Percentiles rank a stretch among this genome's conserved stretches.
Evolutionary conservation across 2,329 filamentous ascomycete species (phyloP).

Genomic region (Alternaria ethzedia): DNA sequence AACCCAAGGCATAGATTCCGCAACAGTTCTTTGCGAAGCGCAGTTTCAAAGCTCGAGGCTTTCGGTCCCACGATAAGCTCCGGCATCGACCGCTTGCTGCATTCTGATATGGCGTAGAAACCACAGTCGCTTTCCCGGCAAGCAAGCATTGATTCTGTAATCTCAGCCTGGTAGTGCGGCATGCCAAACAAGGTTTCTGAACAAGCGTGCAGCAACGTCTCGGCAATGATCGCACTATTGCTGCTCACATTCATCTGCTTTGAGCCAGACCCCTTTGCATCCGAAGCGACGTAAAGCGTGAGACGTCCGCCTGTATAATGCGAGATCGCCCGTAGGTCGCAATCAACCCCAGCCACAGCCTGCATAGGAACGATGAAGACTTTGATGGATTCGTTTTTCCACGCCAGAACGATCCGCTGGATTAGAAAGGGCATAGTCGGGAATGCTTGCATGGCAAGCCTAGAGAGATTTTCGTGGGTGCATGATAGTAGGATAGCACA

Average conservation of each 20-base stretch:
- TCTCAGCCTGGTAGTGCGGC: slow-evolving; percentile 39
- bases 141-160: slow-evolving; percentile 42
- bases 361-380: slow-evolving; percentile 46
- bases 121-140: slow-evolving; percentile 27
- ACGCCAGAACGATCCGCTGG: slow-evolving; percentile 38
- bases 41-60: slow-evolving; percentile 26
- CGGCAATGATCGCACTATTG: slow-evolving; percentile 42
- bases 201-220: slow-evolving; percentile 45
- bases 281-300: slow-evolving; percentile 42
- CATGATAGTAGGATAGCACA: slow-evolving; percentile 51
- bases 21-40: slow-evolving; percentile 54
- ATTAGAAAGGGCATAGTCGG: slow-evolving; percentile 47
- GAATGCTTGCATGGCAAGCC: slow-evolving; percentile 53
- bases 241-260: slow-evolving; percentile 42
- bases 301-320: slow-evolving; percentile 37
- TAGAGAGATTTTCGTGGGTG: slow-evolving; percentile 43
- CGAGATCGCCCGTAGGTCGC: slow-evolving; percentile 48
- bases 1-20: slow-evolving; percentile 57
- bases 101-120: slow-evolving; percentile 39
- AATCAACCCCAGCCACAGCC: slow-evolving; percentile 34
- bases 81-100: slow-evolving; percentile 42
- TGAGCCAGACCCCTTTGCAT: slow-evolving; percentile 29
- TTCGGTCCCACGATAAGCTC: slow-evolving; percentile 26
- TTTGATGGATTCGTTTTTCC: slow-evolving; percentile 42
- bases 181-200: slow-evolving; percentile 44